Evolutionary conservation across 2,329 filamentous ascomycete species (phyloP).

Genomic region (Penicillium sp.): DNA sequence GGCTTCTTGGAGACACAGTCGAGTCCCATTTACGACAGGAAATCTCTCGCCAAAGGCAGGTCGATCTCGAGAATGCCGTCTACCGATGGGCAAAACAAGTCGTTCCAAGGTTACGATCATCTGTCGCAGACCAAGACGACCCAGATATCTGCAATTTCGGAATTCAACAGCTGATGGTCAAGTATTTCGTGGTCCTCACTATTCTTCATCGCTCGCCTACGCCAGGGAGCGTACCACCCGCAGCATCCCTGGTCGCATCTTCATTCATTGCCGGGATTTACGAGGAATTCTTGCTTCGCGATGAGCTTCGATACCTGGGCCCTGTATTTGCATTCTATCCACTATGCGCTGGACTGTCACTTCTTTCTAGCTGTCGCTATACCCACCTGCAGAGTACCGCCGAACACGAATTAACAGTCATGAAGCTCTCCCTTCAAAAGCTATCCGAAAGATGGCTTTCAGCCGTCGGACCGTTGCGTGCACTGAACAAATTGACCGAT

Average conservation of each 20-base stretch:
- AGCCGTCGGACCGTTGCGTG: constrained; percentile 23
- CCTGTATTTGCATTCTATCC: constrained; percentile 45
- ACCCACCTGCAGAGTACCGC: constrained; percentile 27
- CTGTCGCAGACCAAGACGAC: constrained; percentile 18
- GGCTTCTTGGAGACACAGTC: constrained; percentile 42
- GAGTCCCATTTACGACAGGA: constrained; percentile 38
- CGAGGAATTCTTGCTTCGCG: constrained; percentile 42
- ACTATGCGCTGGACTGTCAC: constrained; percentile 39
- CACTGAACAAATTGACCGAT: constrained; percentile 25
- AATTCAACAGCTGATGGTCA: constrained; percentile 35
- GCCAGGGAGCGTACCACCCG: constrained; percentile 32
- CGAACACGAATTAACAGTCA: constrained; percentile 23
- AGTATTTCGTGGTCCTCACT: constrained; percentile 42
- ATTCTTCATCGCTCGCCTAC: constrained; percentile 40
- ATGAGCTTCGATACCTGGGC: constrained; percentile 42
- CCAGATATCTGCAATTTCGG: constrained; percentile 29
- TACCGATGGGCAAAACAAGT: constrained; percentile 43
- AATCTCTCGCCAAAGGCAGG: constrained; percentile 31
- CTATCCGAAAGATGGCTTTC: constrained; percentile 28
- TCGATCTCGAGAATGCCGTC: constrained; percentile 38
- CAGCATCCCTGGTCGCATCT: constrained; percentile 41
- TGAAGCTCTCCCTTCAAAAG: constrained; percentile 30
- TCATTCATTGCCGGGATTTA: constrained; percentile 45
- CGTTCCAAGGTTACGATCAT: constrained; percentile 21
- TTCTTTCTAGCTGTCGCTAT: constrained; percentile 41